Percentiles rank a stretch among this genome's conserved stretches.
Conservation (phyloP, 768 basidiomycete species). For the Kwoniella botswanensis region DNA sequence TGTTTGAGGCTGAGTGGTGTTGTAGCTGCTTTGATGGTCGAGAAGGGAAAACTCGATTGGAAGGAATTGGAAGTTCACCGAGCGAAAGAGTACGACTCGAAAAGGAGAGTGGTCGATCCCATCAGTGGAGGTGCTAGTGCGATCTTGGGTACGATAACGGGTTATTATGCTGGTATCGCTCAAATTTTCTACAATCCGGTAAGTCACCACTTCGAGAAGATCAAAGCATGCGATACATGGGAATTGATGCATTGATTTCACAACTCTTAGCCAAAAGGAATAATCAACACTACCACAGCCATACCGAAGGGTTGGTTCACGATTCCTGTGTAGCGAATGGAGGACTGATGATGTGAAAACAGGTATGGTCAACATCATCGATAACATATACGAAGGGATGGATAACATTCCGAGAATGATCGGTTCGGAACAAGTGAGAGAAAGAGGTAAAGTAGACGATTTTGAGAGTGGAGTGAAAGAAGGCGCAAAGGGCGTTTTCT, state of each 20-base stretch:
- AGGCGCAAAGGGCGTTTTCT: constrained; percentile 61
- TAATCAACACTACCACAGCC: constrained; percentile 62
- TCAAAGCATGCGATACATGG: not conserved
- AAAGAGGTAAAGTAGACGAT: constrained; percentile 61
- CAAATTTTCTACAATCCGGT: constrained; percentile 62
- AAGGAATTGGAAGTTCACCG: constrained; percentile 64
- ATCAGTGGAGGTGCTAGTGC: constrained; percentile 62
- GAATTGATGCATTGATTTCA: not conserved
- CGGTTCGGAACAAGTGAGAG: constrained; percentile 60
- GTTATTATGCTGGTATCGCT: constrained; percentile 62
- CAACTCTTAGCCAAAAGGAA: constrained; percentile 59
- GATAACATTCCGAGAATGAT: constrained; percentile 58
- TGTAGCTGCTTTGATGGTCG: constrained; percentile 64
- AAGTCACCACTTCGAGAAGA: not conserved
- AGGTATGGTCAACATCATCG: constrained; percentile 62
- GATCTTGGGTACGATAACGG: constrained; percentile 64
- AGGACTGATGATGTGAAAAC: not conserved
- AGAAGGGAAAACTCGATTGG: constrained; percentile 62
- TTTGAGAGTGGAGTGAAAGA: constrained; percentile 62
- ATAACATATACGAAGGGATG: constrained; percentile 24
- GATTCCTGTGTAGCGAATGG: not conserved
- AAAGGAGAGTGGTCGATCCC: constrained; percentile 60
- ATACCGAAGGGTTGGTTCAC: constrained; percentile 61
- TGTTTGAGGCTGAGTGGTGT: constrained; percentile 65
- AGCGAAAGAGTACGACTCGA: constrained; percentile 62